Percentiles rank a stretch among this genome's conserved stretches.
These are phyloP conservation scores for Penicillium janthinellum DNA, from an alignment of 2,329 filamentous ascomycete species.

Conservation along the genomic window DNA sequence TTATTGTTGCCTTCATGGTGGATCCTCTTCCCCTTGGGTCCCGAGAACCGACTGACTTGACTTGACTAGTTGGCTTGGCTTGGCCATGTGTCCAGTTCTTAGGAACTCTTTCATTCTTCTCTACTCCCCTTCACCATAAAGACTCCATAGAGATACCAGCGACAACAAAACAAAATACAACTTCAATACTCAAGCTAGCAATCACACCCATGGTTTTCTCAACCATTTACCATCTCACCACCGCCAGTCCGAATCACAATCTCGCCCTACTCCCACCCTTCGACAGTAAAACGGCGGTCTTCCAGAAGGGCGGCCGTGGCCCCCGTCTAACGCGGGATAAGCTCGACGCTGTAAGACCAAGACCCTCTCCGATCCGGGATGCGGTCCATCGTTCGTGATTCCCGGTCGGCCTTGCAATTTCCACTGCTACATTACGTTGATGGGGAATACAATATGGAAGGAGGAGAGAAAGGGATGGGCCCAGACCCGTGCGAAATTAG, in stretches of 20 bases:
- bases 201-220: not conserved
- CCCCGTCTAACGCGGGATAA: conserved; percentile 6
- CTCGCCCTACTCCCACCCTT: not conserved
- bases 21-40: conserved; percentile 12
- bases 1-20: conserved; percentile 11
- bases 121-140: not conserved
- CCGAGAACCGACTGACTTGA: conserved; percentile 17
- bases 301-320: conserved; percentile 13
- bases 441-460: not conserved
- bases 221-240: not conserved
- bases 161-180: not conserved
- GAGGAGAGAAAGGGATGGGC: not conserved
- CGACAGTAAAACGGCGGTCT: conserved; percentile 5
- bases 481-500: conserved; percentile 16
- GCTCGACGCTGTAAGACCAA: conserved; percentile 14
- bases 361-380: conserved; percentile 7
- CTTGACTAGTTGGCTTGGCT: not conserved
- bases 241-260: conserved; percentile 1
- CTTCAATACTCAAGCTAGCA: not conserved
- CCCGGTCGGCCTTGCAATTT: not conserved
- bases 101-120: not conserved
- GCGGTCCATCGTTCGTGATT: conserved; percentile 14
- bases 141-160: not conserved
- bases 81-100: conserved; percentile 10
- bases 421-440: not conserved